Conservation (phyloP, 2,329 filamentous ascomycete genomes). For the Claviceps pusilla region DNA sequence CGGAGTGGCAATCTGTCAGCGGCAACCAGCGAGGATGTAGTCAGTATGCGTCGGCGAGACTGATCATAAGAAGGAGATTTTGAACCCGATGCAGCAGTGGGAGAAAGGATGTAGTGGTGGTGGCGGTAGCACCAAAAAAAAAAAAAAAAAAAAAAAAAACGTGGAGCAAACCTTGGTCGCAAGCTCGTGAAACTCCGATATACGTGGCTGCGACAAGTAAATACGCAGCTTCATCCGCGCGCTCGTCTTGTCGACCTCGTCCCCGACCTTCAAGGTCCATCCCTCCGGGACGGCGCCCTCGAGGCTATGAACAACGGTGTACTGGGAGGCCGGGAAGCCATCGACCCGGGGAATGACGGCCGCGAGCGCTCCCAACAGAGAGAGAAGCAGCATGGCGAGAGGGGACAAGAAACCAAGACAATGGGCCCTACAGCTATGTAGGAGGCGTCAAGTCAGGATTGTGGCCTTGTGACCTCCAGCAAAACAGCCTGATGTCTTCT, state of each 20-base stretch:
- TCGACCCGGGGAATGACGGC: background rate
- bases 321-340: background rate
- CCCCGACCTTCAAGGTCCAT: background rate
- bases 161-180: background rate
- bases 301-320: slow-evolving; percentile 1
- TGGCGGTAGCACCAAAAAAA: too few species aligned
- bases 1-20: slow-evolving; percentile 3
- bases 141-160: too few species aligned
- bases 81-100: too few species aligned
- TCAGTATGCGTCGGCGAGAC: too few species aligned
- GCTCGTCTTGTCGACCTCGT: background rate
- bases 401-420: too few species aligned
- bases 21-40: too few species aligned
- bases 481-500: too few species aligned
- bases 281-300: background rate
- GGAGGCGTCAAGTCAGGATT: too few species aligned
- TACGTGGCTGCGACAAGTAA: slow-evolving; percentile 3
- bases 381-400: background rate
- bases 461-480: too few species aligned
- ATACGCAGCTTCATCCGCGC: slow-evolving; percentile 3
- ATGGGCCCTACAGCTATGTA: too few species aligned
- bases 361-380: background rate
- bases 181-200: slow-evolving; percentile 1
- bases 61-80: too few species aligned
- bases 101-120: too few species aligned